Base-by-base conservation (phyloP, 2,329 filamentous ascomycete species). In the Drechmeria coniospora region DNA sequence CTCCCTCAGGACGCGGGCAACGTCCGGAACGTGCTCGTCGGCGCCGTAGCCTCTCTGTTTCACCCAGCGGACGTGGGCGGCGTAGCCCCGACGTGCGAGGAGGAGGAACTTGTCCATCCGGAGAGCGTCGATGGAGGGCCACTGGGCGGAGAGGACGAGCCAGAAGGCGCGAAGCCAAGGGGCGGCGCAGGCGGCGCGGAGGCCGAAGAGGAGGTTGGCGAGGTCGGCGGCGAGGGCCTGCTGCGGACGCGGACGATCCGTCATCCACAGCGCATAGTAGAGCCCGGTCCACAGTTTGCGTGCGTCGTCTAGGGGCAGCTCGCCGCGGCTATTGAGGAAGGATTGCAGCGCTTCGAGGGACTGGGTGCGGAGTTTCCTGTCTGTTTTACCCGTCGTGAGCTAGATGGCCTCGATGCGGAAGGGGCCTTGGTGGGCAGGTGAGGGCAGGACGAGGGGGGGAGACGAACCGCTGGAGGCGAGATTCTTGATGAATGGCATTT, bases 221-320 rank as follows among this genome's bases (percentile, higher is more conserved):
- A 95, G 76, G 36, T 86, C 76, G 39, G 65, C 58, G 40, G 80
- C 79, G 25, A 95, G 77, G 23, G 69, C 69, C 61, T 93, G 84
- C 60, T 94, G 87, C 3, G 80, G 76, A n/a, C 75, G 58, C 8
- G 84, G 77, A 26, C 84, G 80, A 62, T 94, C 86, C 52, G 78
- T 83, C 75, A 93, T 90, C 78, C 83, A 94, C 45, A 90, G 71
- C 46, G 77, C 78, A 64, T 84, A 94, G 62, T 90, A 94, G 13
- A 95, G 69, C 5, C 84, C 87, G 49, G 92, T 92, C 83, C 84
- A 93, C 38, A 95, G 68, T 59, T 93, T 93, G 34, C 87, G 63
- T 27, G 82, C 62, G 38, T 93, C 84, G 39, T 79, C 52, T 22
- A 69, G 59, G 12, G 69, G 58, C 35, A 94, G 69, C 29, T 53